Evolutionary conservation across 148 eudicot species (phyloP).

Genomic region (Selenicereus undatus): DNA sequence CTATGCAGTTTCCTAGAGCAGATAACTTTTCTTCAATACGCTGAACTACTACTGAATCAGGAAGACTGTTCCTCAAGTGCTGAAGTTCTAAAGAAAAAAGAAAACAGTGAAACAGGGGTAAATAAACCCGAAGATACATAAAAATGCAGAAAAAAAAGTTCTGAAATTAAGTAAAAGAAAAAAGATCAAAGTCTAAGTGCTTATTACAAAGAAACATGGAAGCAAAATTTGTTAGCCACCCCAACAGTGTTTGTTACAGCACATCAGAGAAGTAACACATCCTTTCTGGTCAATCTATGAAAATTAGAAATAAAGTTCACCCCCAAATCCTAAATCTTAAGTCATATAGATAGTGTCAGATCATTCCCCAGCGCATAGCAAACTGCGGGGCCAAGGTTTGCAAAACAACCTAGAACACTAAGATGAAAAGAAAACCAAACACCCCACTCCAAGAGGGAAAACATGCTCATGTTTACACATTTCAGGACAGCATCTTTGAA

Average conservation of each 20-base stretch:
- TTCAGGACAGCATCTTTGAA: not conserved
- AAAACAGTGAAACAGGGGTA: not conserved
- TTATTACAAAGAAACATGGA: not conserved
- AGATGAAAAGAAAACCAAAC: not conserved
- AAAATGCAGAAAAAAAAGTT: no score
- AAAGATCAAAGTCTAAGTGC: not conserved
- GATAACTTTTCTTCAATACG: conserved; percentile 81
- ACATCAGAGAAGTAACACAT: not conserved
- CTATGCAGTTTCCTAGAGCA: conserved; percentile 93
- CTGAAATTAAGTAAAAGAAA: not conserved
- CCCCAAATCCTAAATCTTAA: not conserved
- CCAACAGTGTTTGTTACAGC: not conserved
- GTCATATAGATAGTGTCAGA: not conserved
- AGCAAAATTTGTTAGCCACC: not conserved
- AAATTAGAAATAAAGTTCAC: not conserved
- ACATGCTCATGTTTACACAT: not conserved
- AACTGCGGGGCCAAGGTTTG: no score
- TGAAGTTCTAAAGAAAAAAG: conserved; percentile 58
- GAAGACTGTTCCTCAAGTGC: conserved; percentile 90
- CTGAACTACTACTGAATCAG: conserved; percentile 89
- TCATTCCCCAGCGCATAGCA: not conserved
- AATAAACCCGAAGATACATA: not conserved
- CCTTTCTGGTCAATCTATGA: not conserved
- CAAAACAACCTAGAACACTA: no score
- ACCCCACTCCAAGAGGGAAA: not conserved